Base-by-base conservation (phyloP, 129 eudicot species). In the Glebionis coronaria region DNA sequence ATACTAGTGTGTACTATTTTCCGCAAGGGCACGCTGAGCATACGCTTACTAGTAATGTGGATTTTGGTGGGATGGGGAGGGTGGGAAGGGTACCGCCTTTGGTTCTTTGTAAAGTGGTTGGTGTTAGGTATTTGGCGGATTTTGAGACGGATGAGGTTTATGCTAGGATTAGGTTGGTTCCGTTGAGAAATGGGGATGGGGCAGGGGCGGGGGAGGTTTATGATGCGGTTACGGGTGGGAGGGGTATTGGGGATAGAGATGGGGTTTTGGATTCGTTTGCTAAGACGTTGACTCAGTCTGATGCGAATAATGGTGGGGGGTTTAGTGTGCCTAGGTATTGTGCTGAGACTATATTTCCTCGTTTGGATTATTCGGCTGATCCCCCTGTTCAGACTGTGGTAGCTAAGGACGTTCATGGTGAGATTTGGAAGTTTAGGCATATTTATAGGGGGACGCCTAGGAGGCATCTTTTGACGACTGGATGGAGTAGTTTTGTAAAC, bases 1-100 rank as follows among this genome's bases (percentile, higher is more conserved):
- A 72, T 78, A 71, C 90, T 0, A 77, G 72, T 54, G 93, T 89
- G 52, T 86, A 74, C 72, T 86, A 89, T 66, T 89, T 89, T 60
- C 96, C 96, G 7, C 96, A 89, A 52, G 96, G 96, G 9, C 94
- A 89, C 60, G 87, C 87, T 25, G 96, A 89, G 61, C 96, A 89
- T 70, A 73, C 90, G 18, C 87, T 78, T 45, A n/a, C n/a, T n/a
- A 40, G 77, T 8, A 25, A 61, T 31, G 96, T 88, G 14, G 87
- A 86, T 79, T 88, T 88, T 49, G 73, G 80, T 70, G 80, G 59
- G 5, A 40, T 81, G 55, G 80, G 80, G 5, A 81, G 84, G 66
- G 67, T 81, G 51, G 81, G 80, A 7, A 81, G 85, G 72, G 67
- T 81, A 23, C 96, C 94, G 5, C 61, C 90, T 1, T 47, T 79